Evolutionary conservation across 768 basidiomycete genomes (phyloP).

Genomic region (Floccularia luteovirens): DNA sequence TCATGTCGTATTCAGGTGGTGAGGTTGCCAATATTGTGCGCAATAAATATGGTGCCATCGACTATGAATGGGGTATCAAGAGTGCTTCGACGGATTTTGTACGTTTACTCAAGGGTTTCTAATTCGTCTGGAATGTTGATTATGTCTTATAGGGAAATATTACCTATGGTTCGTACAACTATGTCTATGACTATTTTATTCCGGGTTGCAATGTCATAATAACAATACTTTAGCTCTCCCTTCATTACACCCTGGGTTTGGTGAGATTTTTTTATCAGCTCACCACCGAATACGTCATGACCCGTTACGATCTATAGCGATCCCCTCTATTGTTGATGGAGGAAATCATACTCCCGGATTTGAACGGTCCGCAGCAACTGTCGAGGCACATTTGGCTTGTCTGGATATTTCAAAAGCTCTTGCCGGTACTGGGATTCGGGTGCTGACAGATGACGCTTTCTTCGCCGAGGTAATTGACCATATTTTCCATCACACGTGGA

Average conservation of each 20-base stretch:
- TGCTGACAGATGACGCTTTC: slow-evolving; percentile 62
- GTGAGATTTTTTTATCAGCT: slow-evolving; percentile 20
- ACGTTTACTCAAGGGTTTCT: slow-evolving; percentile 17
- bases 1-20: slow-evolving; percentile 38
- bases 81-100: slow-evolving; percentile 82
- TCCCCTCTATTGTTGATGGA: slow-evolving; percentile 63
- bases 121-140: slow-evolving; percentile 1
- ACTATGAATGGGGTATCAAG: slow-evolving; percentile 60
- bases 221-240: slow-evolving; percentile 37
- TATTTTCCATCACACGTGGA: neutral
- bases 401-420: slow-evolving; percentile 65
- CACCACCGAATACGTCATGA: neutral
- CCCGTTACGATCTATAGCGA: slow-evolving; percentile 34
- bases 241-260: slow-evolving; percentile 67
- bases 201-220: neutral
- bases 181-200: slow-evolving; percentile 1
- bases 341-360: slow-evolving; percentile 77
- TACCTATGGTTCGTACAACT: slow-evolving; percentile 47
- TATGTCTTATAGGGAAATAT: slow-evolving; percentile 52
- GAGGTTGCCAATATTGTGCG: slow-evolving; percentile 57
- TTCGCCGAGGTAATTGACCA: slow-evolving; percentile 38
- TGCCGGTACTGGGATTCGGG: slow-evolving; percentile 61
- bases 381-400: slow-evolving; percentile 57
- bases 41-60: slow-evolving; percentile 54
- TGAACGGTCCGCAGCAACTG: slow-evolving; percentile 50